Base-by-base conservation (phyloP, 495 filamentous ascomycete species). In the Hyphodiscus hymeniophilus region DNA sequence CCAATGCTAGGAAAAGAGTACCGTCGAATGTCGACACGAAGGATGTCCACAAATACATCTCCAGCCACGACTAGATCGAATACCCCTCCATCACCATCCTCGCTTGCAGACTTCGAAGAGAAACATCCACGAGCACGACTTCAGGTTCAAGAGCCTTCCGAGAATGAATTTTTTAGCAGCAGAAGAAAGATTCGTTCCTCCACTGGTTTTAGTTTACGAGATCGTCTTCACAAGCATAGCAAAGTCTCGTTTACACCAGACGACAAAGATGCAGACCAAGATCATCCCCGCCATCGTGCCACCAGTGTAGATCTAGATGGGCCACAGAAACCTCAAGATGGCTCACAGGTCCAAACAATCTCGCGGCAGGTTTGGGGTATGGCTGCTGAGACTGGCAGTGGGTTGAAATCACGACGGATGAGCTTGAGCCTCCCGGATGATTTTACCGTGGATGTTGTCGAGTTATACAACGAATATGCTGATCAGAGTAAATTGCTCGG, bases 341-440 rank as follows among this genome's bases (percentile, higher is more conserved):
- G 22, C 6, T 6, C 38, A 6, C 23, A 43, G 8, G 22, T 43
- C 6, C 41, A 31, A 24, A n/a, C 23, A 30, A 15, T 31, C 8
- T 16, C 23, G 10, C 23, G 57, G 34, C 39, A 56, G 12, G 60
- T 67, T 7, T 74, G 72, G 71, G 71, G 69, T 11, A 68, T 79
- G 45, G 70, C 73, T 11, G 76, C 79, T 7, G 76, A 72, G 35
- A 67, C 69, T 32, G 80, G 79, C 21, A 81, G 74, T 35, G 80
- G 81, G n/a, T 66, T 82, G 49, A 84, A 85, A 56, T 76, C 79
- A 12, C 70, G 80, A 18, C 69, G 79, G 40, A 66, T 83, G 61
- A 82, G 80, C 56, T 54, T 80, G 15, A 76, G 69, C 60, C 66
- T 82, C 13, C 79, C 79, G 1, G 77, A 82, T 48, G 76, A 82